Conservation (phyloP, 768 basidiomycete genomes). For the Lanmaoa rubissima region DNA sequence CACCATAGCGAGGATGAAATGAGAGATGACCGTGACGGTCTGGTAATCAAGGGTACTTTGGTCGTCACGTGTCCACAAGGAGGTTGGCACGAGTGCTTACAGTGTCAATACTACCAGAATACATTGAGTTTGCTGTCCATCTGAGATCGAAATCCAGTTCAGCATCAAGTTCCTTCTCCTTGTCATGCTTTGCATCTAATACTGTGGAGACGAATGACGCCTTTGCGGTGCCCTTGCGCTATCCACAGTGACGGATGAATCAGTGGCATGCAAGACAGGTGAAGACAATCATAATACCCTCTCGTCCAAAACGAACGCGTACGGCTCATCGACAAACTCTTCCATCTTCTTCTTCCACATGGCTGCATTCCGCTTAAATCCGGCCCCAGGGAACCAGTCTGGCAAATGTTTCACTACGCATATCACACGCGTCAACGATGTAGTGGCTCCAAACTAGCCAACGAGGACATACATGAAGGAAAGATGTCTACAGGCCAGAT, state of each 20-base stretch:
- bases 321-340: conserved; percentile 64
- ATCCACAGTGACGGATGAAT: not conserved
- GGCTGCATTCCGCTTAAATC: conserved; percentile 59
- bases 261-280: not conserved
- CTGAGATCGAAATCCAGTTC: conserved; percentile 66
- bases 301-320: conserved; percentile 52
- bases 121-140: conserved; percentile 86
- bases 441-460: no score
- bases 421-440: not conserved
- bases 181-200: conserved; percentile 36
- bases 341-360: conserved; percentile 64
- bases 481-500: conserved; percentile 44
- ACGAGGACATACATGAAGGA: conserved; percentile 29
- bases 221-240: conserved; percentile 38
- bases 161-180: conserved; percentile 10
- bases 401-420: conserved; percentile 53
- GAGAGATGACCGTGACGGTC: conserved; percentile 51
- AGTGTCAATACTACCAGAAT: conserved; percentile 61
- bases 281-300: conserved; percentile 41
- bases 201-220: conserved; percentile 49
- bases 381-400: conserved; percentile 55
- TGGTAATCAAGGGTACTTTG: conserved; percentile 16
- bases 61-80: not conserved
- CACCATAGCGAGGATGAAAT: conserved; percentile 70
- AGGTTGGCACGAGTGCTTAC: conserved; percentile 32